phyloP scores from a whole-genome alignment of 495 filamentous ascomycete genomes.

The Talaromyces proteolyticus region DNA sequence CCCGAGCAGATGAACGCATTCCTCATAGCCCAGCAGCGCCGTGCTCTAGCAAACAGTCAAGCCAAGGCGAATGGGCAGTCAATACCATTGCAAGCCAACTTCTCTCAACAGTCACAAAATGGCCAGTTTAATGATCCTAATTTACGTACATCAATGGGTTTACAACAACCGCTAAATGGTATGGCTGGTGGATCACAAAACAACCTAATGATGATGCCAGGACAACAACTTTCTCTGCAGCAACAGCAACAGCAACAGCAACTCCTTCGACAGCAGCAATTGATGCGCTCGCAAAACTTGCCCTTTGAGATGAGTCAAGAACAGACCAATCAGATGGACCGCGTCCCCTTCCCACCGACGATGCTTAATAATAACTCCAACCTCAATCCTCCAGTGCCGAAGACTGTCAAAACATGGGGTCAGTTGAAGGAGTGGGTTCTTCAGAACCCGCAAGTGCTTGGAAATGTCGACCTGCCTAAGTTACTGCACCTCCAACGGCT shows the following conservation, averaged over 20 bases:
- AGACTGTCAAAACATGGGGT: slow-evolving; percentile 63
- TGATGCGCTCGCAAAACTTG: slow-evolving; percentile 33
- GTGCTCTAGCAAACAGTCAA: slow-evolving; percentile 20
- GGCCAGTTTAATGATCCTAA: slow-evolving; percentile 32
- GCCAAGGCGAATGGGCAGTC: slow-evolving; percentile 18
- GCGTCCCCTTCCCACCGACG: slow-evolving; percentile 28
- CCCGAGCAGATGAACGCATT: slow-evolving; percentile 29
- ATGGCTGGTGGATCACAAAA: slow-evolving; percentile 25
- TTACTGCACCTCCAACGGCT: slow-evolving; percentile 46
- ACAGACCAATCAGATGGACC: slow-evolving; percentile 44
- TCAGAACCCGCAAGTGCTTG: slow-evolving; percentile 39
- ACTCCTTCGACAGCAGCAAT: slow-evolving; percentile 23
- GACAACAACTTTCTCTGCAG: slow-evolving; percentile 31
- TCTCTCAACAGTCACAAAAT: slow-evolving; percentile 28
- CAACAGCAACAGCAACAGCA: slow-evolving; percentile 30
- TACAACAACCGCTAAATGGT: slow-evolving; percentile 24
- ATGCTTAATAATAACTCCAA: slow-evolving; percentile 29
- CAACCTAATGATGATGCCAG: slow-evolving; percentile 27
- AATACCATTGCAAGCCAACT: slow-evolving; percentile 23
- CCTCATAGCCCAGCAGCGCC: slow-evolving; percentile 30
- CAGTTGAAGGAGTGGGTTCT: slow-evolving; percentile 60
- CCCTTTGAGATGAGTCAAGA: slow-evolving; percentile 37
- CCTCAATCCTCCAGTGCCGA: slow-evolving; percentile 41
- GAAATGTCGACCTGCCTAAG: slow-evolving; percentile 32
- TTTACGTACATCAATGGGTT: slow-evolving; percentile 25